These are phyloP conservation scores for Paecilomyces niveus DNA, from an alignment of 2,329 filamentous ascomycete species.

Conservation along the genomic window DNA sequence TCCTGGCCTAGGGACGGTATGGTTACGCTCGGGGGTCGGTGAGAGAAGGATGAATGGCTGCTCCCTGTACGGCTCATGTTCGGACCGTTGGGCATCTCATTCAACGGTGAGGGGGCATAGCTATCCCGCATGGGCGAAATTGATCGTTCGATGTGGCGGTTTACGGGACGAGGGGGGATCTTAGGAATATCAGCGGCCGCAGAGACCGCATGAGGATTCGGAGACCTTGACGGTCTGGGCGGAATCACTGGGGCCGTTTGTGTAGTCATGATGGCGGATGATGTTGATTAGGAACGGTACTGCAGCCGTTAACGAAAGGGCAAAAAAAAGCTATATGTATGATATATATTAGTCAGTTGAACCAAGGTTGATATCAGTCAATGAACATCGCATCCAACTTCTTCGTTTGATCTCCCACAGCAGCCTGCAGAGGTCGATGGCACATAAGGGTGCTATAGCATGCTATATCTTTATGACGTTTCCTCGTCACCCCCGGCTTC, in stretches of 20 bases:
- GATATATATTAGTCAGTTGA: neutral
- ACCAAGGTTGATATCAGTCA: neutral
- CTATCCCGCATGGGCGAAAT: constrained; percentile 69
- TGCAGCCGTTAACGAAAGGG: neutral
- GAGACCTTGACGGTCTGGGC: constrained; percentile 53
- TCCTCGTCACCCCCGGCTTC: neutral
- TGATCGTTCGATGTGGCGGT: constrained; percentile 63
- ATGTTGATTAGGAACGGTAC: neutral
- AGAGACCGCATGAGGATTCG: constrained; percentile 37
- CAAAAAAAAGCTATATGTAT: neutral
- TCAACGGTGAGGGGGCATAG: constrained; percentile 80
- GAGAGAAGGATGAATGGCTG: constrained; percentile 28
- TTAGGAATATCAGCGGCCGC: constrained; percentile 53
- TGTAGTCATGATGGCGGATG: constrained; percentile 28
- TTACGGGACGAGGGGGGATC: constrained; percentile 68
- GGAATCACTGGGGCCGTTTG: constrained; percentile 52
- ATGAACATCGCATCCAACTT: neutral
- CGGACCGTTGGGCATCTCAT: constrained; percentile 52
- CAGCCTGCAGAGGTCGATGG: neutral
- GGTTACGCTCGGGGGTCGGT: constrained; percentile 67
- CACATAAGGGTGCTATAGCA: neutral
- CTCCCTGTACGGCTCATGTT: constrained; percentile 23
- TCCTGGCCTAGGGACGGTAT: constrained; percentile 85
- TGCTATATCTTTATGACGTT: neutral
- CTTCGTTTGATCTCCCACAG: neutral